Conservation (phyloP, 371 early-diverging fungal species). For the Zychaea mexicana region DNA sequence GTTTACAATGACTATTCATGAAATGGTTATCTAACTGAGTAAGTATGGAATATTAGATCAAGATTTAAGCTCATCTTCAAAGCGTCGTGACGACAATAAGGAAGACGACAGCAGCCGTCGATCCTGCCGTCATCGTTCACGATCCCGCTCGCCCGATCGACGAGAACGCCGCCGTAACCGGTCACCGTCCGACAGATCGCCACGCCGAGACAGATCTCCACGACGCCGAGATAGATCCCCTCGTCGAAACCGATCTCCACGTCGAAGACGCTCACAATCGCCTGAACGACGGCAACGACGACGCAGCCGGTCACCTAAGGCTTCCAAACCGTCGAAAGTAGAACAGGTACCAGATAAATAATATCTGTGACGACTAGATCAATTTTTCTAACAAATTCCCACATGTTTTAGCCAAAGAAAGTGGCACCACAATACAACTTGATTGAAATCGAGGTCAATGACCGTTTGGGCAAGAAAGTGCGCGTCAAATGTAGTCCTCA, state of each 20-base stretch:
- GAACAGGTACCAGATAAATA: conserved; percentile 8
- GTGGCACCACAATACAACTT: conserved; percentile 36
- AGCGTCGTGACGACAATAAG: conserved; percentile 14
- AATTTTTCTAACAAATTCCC: conserved; percentile 7
- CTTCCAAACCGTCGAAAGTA: not conserved
- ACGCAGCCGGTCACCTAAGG: conserved; percentile 17
- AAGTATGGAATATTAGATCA: not conserved
- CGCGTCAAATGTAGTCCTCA: conserved; percentile 85
- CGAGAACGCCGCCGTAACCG: conserved; percentile 9
- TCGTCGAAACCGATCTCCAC: conserved; percentile 10
- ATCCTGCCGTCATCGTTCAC: conserved; percentile 16
- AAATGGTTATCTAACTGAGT: not conserved
- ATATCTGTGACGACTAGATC: not conserved
- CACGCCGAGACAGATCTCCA: conserved; percentile 12
- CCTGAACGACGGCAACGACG: conserved; percentile 15
- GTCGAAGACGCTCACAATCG: conserved; percentile 11
- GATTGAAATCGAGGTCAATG: conserved; percentile 79
- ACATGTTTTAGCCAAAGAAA: conserved; percentile 9
- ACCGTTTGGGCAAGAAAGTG: conserved; percentile 93
- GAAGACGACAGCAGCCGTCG: conserved; percentile 1
- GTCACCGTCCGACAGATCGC: conserved; percentile 11
- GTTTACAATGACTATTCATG: too few species aligned
- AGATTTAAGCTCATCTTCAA: conserved; percentile 8
- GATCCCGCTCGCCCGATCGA: conserved; percentile 28
- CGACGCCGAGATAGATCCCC: conserved; percentile 13